Conservation (phyloP, 2,329 filamentous ascomycete genomes). For the Sporothrix euskadiensis region DNA sequence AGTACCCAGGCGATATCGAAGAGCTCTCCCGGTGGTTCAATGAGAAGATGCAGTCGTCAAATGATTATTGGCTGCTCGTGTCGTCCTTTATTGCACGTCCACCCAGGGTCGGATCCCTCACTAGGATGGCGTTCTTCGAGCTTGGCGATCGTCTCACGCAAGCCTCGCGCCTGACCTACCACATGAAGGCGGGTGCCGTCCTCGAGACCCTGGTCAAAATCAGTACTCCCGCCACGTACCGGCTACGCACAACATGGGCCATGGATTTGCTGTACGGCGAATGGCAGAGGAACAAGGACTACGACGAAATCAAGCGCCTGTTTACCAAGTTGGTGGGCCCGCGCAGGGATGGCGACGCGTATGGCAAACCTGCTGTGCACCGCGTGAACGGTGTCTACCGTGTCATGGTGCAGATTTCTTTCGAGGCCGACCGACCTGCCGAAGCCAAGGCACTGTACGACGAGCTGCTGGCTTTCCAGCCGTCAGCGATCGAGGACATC, state of each 20-base stretch:
- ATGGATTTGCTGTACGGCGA: slow-evolving; percentile 42
- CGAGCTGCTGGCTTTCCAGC: slow-evolving; percentile 35
- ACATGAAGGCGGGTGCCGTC: slow-evolving; percentile 37
- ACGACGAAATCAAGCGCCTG: slow-evolving; percentile 35
- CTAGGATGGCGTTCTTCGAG: slow-evolving; percentile 32
- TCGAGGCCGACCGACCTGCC: slow-evolving; percentile 40
- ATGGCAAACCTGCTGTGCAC: slow-evolving; percentile 36
- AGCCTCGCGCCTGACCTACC: slow-evolving; percentile 39
- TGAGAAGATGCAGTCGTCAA: slow-evolving; percentile 35
- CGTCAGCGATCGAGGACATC: slow-evolving; percentile 38
- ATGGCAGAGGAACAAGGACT: slow-evolving; percentile 39
- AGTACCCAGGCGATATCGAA: slow-evolving; percentile 33
- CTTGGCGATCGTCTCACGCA: slow-evolving; percentile 40
- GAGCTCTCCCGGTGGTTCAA: slow-evolving; percentile 40
- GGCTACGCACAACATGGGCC: slow-evolving; percentile 42
- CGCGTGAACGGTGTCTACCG: slow-evolving; percentile 42
- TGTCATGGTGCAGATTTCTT: slow-evolving; percentile 45
- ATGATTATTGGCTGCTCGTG: slow-evolving; percentile 38
- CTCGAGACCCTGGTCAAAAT: slow-evolving; percentile 38
- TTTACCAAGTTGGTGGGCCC: slow-evolving; percentile 34
- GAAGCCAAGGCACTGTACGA: slow-evolving; percentile 40
- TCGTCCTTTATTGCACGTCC: slow-evolving; percentile 41
- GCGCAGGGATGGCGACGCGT: not conserved
- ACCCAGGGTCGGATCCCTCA: slow-evolving; percentile 32
- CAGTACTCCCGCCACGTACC: slow-evolving; percentile 26